Conservation (phyloP, 768 basidiomycete genomes). For the Phanerochaete carnosa region DNA sequence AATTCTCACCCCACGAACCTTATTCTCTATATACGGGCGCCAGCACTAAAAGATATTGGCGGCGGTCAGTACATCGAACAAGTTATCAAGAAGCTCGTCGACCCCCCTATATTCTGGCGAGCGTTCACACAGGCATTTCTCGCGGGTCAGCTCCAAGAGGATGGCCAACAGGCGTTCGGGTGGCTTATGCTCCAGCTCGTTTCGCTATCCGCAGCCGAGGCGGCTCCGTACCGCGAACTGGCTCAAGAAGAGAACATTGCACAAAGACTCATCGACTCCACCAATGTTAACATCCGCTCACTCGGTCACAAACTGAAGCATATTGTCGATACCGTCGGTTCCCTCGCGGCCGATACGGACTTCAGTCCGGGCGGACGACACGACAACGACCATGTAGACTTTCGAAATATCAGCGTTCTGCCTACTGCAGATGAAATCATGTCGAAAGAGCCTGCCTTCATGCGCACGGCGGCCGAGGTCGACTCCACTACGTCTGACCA, state of each 20-base stretch:
- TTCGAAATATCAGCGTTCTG: conserved; percentile 57
- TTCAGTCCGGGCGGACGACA: conserved; percentile 60
- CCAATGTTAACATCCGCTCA: conserved; percentile 21
- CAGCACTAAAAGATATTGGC: conserved; percentile 34
- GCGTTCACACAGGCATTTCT: conserved; percentile 18
- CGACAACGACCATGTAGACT: conserved; percentile 64
- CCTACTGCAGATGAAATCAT: conserved; percentile 59
- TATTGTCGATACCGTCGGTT: conserved; percentile 28
- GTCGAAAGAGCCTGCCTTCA: conserved; percentile 43
- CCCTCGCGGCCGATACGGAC: conserved; percentile 21
- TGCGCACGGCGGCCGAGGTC: conserved; percentile 41
- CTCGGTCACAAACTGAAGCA: conserved; percentile 39
- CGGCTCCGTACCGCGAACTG: conserved; percentile 35
- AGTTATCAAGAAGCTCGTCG: conserved; percentile 38
- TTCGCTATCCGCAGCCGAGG: conserved; percentile 33
- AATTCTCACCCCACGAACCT: conserved; percentile 39
- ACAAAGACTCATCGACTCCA: conserved; percentile 23
- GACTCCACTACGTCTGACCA: conserved; percentile 35
- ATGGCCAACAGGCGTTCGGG: conserved; percentile 38
- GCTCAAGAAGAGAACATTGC: conserved; percentile 32
- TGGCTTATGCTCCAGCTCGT: conserved; percentile 50
- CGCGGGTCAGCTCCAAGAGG: conserved; percentile 18
- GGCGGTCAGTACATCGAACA: conserved; percentile 40
- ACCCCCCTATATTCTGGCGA: conserved; percentile 52
- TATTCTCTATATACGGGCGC: conserved; percentile 35